Conservation (phyloP, 495 filamentous ascomycete genomes). For the Aspergillus bertholletiae region DNA sequence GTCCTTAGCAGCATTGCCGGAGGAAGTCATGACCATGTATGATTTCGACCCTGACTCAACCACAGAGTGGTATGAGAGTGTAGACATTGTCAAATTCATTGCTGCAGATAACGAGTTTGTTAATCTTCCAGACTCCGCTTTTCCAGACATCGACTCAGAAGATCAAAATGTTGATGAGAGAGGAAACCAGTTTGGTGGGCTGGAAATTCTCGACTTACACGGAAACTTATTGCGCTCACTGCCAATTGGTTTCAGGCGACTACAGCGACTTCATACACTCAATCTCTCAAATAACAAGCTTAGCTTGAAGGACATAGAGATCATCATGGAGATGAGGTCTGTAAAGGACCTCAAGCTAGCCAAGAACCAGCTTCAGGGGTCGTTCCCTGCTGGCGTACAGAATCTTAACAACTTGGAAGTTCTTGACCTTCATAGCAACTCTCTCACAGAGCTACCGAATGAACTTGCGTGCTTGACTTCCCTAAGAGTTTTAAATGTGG, state of each 20-base stretch:
- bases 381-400: constrained; percentile 53
- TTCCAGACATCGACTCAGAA: constrained; percentile 66
- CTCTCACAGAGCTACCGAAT: constrained; percentile 69
- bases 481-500: constrained; percentile 72
- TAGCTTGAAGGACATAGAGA: constrained; percentile 61
- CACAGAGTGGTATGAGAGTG: constrained; percentile 82
- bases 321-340: constrained; percentile 64
- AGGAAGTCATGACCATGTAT: constrained; percentile 89
- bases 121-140: constrained; percentile 64
- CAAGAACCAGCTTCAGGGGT: constrained; percentile 70
- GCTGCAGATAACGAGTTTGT: constrained; percentile 91
- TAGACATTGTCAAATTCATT: constrained; percentile 85
- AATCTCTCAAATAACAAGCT: constrained; percentile 87
- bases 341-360: constrained; percentile 79
- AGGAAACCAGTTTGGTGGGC: constrained; percentile 75
- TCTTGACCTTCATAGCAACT: constrained; percentile 79
- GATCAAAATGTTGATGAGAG: constrained; percentile 59
- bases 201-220: constrained; percentile 82
- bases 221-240: constrained; percentile 71
- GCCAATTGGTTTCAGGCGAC: constrained; percentile 70
- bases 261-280: constrained; percentile 69
- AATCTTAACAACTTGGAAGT: constrained; percentile 66
- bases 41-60: constrained; percentile 58
- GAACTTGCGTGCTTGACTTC: constrained; percentile 58
- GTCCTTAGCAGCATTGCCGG: constrained; percentile 74